phyloP scores from a whole-genome alignment of 2,329 filamentous ascomycete species.

The Pseudopithomyces chartarum region DNA sequence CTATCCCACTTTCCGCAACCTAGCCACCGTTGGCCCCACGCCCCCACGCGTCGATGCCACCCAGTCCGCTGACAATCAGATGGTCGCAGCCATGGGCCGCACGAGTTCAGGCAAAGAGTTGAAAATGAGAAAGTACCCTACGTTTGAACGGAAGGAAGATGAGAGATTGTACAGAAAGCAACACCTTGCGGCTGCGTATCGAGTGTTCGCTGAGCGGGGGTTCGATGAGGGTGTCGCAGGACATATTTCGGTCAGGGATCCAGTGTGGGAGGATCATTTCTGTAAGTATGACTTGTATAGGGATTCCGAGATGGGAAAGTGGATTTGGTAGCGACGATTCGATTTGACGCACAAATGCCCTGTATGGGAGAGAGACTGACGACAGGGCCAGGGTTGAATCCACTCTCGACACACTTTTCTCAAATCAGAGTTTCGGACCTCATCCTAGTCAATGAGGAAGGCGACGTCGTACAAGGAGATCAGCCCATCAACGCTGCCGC shows the following conservation, averaged over 20 bases:
- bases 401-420: slow-evolving; percentile 52
- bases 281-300: slow-evolving; percentile 17
- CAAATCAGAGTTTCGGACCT: slow-evolving; percentile 49
- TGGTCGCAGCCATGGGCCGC: slow-evolving; percentile 52
- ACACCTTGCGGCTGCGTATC: slow-evolving; percentile 52
- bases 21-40: slow-evolving; percentile 22
- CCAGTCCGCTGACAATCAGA: slow-evolving; percentile 49
- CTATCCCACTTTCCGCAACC: slow-evolving; percentile 6
- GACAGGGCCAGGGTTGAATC: slow-evolving; percentile 44
- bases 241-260: slow-evolving; percentile 52
- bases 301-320: no score
- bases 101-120: slow-evolving; percentile 53
- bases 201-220: slow-evolving; percentile 45
- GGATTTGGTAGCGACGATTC: no score
- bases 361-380: neutral
- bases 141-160: slow-evolving; percentile 45
- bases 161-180: slow-evolving; percentile 52
- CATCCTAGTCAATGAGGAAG: slow-evolving; percentile 51
- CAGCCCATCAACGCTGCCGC: slow-evolving; percentile 52
- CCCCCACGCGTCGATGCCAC: slow-evolving; percentile 33
- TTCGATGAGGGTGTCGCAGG: slow-evolving; percentile 51
- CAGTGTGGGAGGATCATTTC: slow-evolving; percentile 39
- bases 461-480: slow-evolving; percentile 48
- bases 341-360: neutral
- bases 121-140: slow-evolving; percentile 53